phyloP scores from a whole-genome alignment of 2,329 filamentous ascomycete genomes.

The Ceratocystis variospora region DNA sequence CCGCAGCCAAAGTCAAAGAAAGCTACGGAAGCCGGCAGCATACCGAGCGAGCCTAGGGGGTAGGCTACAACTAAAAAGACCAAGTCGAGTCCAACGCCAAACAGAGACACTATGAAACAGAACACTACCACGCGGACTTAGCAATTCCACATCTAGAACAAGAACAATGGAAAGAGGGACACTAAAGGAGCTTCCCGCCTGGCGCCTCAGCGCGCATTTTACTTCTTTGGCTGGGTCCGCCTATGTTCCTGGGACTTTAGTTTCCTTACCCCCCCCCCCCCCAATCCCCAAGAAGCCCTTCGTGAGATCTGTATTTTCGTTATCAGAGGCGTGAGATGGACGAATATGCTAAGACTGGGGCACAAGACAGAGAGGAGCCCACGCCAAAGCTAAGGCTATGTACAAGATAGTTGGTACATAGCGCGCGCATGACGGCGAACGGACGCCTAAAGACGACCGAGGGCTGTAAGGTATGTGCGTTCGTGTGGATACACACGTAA shows the following conservation, averaged over 20 bases:
- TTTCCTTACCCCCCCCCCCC: neutral
- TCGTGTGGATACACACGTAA: neutral
- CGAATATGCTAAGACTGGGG: too few species aligned
- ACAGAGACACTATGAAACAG: neutral
- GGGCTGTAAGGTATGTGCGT: neutral
- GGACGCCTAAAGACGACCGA: neutral
- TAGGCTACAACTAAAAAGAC: neutral
- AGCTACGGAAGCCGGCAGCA: conserved; percentile 1
- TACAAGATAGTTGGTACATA: neutral
- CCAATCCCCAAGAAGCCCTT: neutral
- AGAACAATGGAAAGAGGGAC: neutral
- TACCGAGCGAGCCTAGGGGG: neutral
- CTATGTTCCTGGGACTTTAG: neutral
- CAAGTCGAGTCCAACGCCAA: neutral
- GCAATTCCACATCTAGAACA: neutral
- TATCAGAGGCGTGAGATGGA: too few species aligned
- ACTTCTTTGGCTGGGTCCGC: neutral
- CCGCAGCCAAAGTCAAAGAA: neutral
- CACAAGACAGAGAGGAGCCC: too few species aligned
- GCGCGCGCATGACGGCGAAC: neutral
- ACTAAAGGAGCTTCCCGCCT: neutral
- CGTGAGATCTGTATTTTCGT: neutral
- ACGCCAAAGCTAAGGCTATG: neutral
- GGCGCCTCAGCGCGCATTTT: neutral
- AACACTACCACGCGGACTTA: neutral